Base-by-base conservation (phyloP, 148 eudicot genomes). In the Fagopyrum tataricum region DNA sequence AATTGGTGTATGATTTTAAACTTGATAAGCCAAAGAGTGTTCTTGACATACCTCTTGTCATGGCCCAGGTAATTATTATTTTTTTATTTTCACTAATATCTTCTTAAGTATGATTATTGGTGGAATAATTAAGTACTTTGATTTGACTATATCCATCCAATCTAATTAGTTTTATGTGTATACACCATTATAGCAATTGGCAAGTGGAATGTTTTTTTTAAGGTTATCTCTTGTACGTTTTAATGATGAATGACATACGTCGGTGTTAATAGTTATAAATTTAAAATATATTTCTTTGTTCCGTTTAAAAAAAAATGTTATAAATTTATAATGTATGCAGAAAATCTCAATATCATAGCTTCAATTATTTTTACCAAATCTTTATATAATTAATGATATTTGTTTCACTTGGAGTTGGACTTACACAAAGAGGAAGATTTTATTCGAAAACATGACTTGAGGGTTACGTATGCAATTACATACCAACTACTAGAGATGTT, bases 41-140 rank as follows among this genome's bases (percentile, higher is more conserved):
- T 0, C 80, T 87, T 17, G 90, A 85, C 52, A 66, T 82, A 12
- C 87, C 90, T 71, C 84, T 81, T 7, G 71, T 87, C 37, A 81
- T 73, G 66, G 84, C 74, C 13, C 84, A 81, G 78, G 81, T 78
- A 41, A 18, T 24, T 24, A 24, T 24, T n/a, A n/a, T n/a, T n/a
- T n/a, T n/a, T n/a, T n/a, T n/a, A n/a, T n/a, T n/a, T n/a, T n/a
- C n/a, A n/a, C n/a, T 47, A 9, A 6, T 47, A 2, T 47, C 3
- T 14, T 47, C 51, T 47, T 11, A 47, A 47, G 13, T 7, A 47
- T 3, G 51, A 47, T 3, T 47, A 5, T 8, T 55, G 9, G 24
- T 7, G 26, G 26, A 18, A 7, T 55, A 26, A 20, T 20, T 55
- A 2, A 21, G 20, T 55, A 10, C 61, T 7, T 55, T 15, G 56